A percentile compares a stretch with the other conserved stretches of the same genome.
Evolutionary conservation across 495 filamentous ascomycete species (phyloP).

Genomic region (Amphirosellinia nigrospora): DNA sequence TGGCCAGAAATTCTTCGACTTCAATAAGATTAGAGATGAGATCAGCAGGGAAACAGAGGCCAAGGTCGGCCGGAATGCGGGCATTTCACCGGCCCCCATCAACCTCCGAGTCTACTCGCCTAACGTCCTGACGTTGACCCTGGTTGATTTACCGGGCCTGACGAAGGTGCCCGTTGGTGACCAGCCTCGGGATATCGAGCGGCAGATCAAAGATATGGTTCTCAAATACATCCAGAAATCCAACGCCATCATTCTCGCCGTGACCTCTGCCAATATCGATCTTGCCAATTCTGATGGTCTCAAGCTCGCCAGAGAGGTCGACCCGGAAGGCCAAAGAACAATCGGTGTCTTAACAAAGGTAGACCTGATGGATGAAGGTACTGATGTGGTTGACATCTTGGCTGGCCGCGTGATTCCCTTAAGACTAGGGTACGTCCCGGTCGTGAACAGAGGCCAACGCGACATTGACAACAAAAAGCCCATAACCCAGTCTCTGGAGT

Average conservation of each 20-base stretch:
- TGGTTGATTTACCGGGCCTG: slow-evolving; percentile 96
- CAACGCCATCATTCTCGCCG: slow-evolving; percentile 96
- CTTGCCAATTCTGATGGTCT: slow-evolving; percentile 97
- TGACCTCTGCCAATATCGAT: slow-evolving; percentile 96
- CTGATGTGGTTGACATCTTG: slow-evolving; percentile 98
- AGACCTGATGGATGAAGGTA: slow-evolving; percentile 99
- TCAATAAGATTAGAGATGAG: slow-evolving; percentile 99
- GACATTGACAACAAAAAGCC: slow-evolving; percentile 97
- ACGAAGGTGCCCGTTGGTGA: slow-evolving; percentile 99
- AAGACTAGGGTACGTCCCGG: slow-evolving; percentile 94
- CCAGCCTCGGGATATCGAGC: slow-evolving; percentile 97
- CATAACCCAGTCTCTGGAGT: slow-evolving; percentile 91
- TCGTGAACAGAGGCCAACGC: slow-evolving; percentile 98
- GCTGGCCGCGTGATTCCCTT: slow-evolving; percentile 97
- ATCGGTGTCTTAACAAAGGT: slow-evolving; percentile 99
- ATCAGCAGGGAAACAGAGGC: slow-evolving; percentile 95
- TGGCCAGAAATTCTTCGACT: slow-evolving; percentile 97
- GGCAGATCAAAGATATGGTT: slow-evolving; percentile 97
- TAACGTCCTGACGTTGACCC: slow-evolving; percentile 94
- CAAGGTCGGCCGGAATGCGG: slow-evolving; percentile 95
- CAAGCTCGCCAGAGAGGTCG: slow-evolving; percentile 95
- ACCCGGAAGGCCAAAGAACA: slow-evolving; percentile 96
- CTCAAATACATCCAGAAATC: slow-evolving; percentile 98
- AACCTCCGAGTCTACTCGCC: slow-evolving; percentile 98
- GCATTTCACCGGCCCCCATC: slow-evolving; percentile 94